phyloP scores from a whole-genome alignment of 2,329 filamentous ascomycete species.

The Xylariomycetidae sp. region DNA sequence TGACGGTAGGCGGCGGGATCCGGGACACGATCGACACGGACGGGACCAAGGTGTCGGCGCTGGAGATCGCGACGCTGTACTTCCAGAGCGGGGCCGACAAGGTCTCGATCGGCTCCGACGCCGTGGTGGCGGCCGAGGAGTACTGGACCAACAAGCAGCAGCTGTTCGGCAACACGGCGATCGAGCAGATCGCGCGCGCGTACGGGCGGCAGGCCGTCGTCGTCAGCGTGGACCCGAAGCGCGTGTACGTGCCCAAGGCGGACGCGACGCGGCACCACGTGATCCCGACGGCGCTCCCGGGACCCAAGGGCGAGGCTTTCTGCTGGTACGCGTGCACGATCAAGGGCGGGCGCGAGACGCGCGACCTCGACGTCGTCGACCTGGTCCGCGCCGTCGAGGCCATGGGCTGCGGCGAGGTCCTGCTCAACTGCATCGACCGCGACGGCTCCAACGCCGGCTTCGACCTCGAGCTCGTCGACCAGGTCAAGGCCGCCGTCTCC shows the following conservation, averaged over 20 bases:
- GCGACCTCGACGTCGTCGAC: conserved; percentile 88
- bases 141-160: conserved; percentile 68
- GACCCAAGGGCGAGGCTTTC: conserved; percentile 69
- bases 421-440: conserved; percentile 96
- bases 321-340: conserved; percentile 99
- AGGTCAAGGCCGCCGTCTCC: conserved; percentile 79
- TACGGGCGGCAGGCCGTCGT: conserved; percentile 98
- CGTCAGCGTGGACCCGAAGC: conserved; percentile 87
- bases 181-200: conserved; percentile 87
- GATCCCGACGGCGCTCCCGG: conserved; percentile 62
- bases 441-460: conserved; percentile 94
- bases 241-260: conserved; percentile 73
- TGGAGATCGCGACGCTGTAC: conserved; percentile 93
- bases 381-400: conserved; percentile 84
- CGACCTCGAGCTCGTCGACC: conserved; percentile 82
- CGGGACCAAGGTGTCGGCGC: conserved; percentile 76
- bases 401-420: conserved; percentile 90
- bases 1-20: conserved; percentile 94
- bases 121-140: conserved; percentile 85
- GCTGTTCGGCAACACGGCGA: conserved; percentile 76
- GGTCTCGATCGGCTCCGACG: conserved; percentile 93
- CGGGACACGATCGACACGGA: conserved; percentile 87
- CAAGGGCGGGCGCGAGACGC: conserved; percentile 89
- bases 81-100: conserved; percentile 97
- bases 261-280: conserved; percentile 69